Evolutionary conservation across 2,329 filamentous ascomycete genomes (phyloP).

Genomic region (Phialophora expanda): DNA sequence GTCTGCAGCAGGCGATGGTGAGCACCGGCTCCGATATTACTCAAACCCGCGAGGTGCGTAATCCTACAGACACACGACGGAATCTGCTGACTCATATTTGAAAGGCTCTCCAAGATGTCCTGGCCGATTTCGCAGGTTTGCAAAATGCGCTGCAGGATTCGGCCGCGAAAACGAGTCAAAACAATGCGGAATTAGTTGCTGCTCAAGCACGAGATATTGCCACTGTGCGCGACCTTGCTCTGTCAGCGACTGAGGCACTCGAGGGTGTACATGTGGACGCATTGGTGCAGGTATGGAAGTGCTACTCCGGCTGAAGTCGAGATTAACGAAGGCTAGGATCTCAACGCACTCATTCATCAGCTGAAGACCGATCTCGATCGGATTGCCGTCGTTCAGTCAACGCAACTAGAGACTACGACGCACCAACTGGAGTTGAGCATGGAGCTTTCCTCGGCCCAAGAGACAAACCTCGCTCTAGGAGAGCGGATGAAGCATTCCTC

Average conservation of each 20-base stretch:
- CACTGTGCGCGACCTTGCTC: constrained; percentile 28
- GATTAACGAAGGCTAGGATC: constrained; percentile 18
- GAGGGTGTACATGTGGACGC: constrained; percentile 20
- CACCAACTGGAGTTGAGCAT: constrained; percentile 26
- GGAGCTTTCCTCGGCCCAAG: constrained; percentile 22
- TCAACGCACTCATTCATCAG: constrained; percentile 20
- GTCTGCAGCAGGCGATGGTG: constrained; percentile 22
- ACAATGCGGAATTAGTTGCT: constrained; percentile 26
- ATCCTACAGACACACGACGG: not conserved
- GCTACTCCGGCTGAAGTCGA: not conserved
- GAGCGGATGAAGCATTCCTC: constrained; percentile 24
- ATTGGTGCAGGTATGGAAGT: constrained; percentile 19
- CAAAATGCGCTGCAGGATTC: constrained; percentile 21
- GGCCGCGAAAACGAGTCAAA: constrained; percentile 12
- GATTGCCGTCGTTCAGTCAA: constrained; percentile 15
- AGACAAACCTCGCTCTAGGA: constrained; percentile 20
- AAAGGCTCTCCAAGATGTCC: constrained; percentile 25
- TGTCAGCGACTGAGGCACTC: constrained; percentile 26
- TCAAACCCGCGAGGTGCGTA: constrained; percentile 26
- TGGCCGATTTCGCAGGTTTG: constrained; percentile 29
- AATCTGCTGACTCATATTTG: not conserved
- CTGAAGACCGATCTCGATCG: constrained; percentile 20
- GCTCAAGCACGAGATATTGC: constrained; percentile 28
- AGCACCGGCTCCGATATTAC: constrained; percentile 19
- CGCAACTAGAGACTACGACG: constrained; percentile 16